Percentiles rank a stretch among this genome's conserved stretches.
phyloP scores from a whole-genome alignment of 2,329 filamentous ascomycete species.

The Thermothelomyces thermophilus region DNA sequence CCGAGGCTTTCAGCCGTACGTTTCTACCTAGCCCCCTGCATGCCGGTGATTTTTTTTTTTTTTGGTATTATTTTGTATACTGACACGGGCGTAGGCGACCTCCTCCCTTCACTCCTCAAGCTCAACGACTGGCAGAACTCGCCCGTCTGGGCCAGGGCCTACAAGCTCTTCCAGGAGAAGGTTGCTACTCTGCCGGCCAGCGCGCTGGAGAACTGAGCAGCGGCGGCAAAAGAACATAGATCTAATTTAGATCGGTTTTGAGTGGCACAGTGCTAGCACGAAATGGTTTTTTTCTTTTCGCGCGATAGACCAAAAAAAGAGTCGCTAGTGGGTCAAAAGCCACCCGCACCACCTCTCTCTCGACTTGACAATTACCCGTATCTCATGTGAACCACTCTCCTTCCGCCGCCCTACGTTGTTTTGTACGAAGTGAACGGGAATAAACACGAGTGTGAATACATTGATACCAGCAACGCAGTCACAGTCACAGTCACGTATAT shows the following conservation, averaged over 20 bases:
- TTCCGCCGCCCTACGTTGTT: too few species aligned
- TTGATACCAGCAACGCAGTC: not conserved
- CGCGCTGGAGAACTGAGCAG: slow-evolving; percentile 21
- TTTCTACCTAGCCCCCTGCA: not conserved
- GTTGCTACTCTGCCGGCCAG: slow-evolving; percentile 37
- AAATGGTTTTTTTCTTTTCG: too few species aligned
- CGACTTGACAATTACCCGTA: not conserved
- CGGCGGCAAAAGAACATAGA: not conserved
- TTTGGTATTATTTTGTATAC: not conserved
- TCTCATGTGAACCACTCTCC: not conserved
- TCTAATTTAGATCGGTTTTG: not conserved
- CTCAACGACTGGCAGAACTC: slow-evolving; percentile 68
- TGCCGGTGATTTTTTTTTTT: not conserved
- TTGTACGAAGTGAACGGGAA: too few species aligned
- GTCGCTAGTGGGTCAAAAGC: not conserved
- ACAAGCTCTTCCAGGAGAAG: slow-evolving; percentile 80
- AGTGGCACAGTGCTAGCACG: too few species aligned
- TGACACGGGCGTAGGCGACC: slow-evolving; percentile 35
- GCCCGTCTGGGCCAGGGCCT: slow-evolving; percentile 77
- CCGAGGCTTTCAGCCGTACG: slow-evolving; percentile 64
- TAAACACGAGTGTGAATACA: not conserved
- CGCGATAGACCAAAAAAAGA: slow-evolving; percentile 6
- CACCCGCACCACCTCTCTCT: not conserved
- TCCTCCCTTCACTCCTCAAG: slow-evolving; percentile 70
- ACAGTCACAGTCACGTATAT: not conserved